Conservation (phyloP, 495 filamentous ascomycete species). For the Parmelia sp. region DNA sequence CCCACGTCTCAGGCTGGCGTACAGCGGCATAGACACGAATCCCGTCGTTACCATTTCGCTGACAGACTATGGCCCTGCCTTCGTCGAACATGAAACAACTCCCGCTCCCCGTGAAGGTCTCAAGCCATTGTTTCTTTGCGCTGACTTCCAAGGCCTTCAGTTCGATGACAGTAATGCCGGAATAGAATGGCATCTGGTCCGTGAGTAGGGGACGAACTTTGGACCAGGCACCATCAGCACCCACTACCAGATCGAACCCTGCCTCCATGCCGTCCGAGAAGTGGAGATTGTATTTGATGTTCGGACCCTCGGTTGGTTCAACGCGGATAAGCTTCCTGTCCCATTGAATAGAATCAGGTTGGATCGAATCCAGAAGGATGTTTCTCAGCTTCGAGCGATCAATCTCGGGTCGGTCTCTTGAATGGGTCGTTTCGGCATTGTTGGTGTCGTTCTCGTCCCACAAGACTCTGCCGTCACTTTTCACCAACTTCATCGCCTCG, state of each 20-base stretch:
- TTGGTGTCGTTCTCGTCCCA: constrained; percentile 27
- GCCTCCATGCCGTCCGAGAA: constrained; percentile 22
- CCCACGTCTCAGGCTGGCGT: constrained; percentile 33
- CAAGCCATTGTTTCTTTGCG: constrained; percentile 29
- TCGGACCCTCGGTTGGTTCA: constrained; percentile 19
- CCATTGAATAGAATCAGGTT: constrained; percentile 28
- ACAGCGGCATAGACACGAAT: constrained; percentile 32
- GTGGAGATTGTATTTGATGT: constrained; percentile 14
- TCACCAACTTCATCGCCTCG: constrained; percentile 33
- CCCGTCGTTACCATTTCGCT: constrained; percentile 41
- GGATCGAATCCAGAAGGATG: constrained; percentile 31
- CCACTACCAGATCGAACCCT: constrained; percentile 40
- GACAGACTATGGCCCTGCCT: constrained; percentile 35
- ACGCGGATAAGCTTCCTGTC: constrained; percentile 25
- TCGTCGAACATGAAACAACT: constrained; percentile 37
- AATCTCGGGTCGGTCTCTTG: constrained; percentile 32
- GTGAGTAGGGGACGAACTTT: constrained; percentile 41
- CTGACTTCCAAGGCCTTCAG: constrained; percentile 30
- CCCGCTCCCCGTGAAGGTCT: constrained; percentile 37
- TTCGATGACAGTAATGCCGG: constrained; percentile 39
- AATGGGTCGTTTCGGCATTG: constrained; percentile 20
- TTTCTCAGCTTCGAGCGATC: constrained; percentile 29
- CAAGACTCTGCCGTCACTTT: constrained; percentile 16
- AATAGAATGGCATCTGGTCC: constrained; percentile 42
- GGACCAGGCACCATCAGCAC: constrained; percentile 43